Evolutionary conservation across 2,329 filamentous ascomycete species (phyloP).

Genomic region (Cordyceps tenuipes): DNA sequence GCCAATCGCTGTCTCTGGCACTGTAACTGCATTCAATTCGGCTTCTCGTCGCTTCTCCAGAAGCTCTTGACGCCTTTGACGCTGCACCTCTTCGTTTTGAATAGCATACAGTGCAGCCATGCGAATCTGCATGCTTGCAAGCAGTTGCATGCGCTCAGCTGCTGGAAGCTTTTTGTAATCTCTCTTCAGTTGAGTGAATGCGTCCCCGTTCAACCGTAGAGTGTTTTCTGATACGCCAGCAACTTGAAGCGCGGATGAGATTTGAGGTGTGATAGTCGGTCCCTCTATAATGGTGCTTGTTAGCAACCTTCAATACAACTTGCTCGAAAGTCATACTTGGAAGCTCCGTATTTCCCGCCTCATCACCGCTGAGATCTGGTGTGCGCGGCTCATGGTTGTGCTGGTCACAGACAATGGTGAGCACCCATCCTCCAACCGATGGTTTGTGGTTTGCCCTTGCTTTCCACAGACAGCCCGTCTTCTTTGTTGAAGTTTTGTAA

Average conservation of each 20-base stretch:
- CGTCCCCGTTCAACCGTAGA: slow-evolving; percentile 34
- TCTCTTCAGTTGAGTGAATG: slow-evolving; percentile 35
- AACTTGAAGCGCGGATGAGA: slow-evolving; percentile 26
- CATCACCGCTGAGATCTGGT: slow-evolving; percentile 25
- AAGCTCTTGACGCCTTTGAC: slow-evolving; percentile 30
- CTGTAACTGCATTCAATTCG: slow-evolving; percentile 26
- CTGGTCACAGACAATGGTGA: slow-evolving; percentile 35
- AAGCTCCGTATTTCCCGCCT: slow-evolving; percentile 24
- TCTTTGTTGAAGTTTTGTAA: slow-evolving; percentile 38
- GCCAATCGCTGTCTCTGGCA: slow-evolving; percentile 8
- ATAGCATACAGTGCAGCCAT: slow-evolving; percentile 37
- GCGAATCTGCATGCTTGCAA: slow-evolving; percentile 33
- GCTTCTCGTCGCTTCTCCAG: slow-evolving; percentile 30
- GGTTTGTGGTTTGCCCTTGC: slow-evolving; percentile 36
- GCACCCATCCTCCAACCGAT: slow-evolving; percentile 33
- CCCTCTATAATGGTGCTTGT: slow-evolving; percentile 11
- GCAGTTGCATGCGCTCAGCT: slow-evolving; percentile 29
- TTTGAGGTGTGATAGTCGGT: slow-evolving; percentile 5
- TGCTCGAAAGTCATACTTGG: slow-evolving; percentile 15
- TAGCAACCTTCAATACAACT: background rate
- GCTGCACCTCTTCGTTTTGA: slow-evolving; percentile 36
- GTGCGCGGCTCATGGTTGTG: slow-evolving; percentile 38
- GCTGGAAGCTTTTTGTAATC: slow-evolving; percentile 36
- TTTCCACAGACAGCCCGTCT: slow-evolving; percentile 38
- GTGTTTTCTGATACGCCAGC: slow-evolving; percentile 31